Evolutionary conservation across 495 filamentous ascomycete genomes (phyloP), one percentile per base, ranked within the genome.

Genomic region (Trichoderma orchidacearum): DNA sequence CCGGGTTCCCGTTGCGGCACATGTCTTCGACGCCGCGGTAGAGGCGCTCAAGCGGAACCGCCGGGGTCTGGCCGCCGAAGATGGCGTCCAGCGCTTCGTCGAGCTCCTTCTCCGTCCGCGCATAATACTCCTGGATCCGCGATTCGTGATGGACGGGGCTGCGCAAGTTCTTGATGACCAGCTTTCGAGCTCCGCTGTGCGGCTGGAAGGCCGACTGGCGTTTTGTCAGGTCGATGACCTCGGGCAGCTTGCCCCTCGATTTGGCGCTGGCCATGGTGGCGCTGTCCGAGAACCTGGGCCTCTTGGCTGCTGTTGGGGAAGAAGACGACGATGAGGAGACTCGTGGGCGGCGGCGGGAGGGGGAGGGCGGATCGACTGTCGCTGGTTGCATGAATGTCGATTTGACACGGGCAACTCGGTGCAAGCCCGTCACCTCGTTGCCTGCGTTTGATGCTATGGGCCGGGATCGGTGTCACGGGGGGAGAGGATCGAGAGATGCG

Each of bases 11-110:
- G 58, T 85, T 83, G 54, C 87, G 80, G 67, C 93, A 97, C 0
- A 94, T 75, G 63, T 92, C 91, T 73, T 97, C 92, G 0, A 90
- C 87, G 0, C 87, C 89, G 30, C 86, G 80, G 67, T 97, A 96
- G 9, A 98, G 75, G 58, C 89, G 85, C 66, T 97, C 93, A 41
- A 94, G 69, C 12, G 90, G 88, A 58, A 80, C 75, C 1, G 72
- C 68, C 5, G 86, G 77, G 57, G 80, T 77, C 55, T 76, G 72
- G 31, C 78, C 73, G 11, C 72, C 64, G 63, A 96, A 95, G 13
- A 95, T 83, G 17, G 83, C 79, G 3, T 73, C 70, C 50, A 98
- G 72, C 2, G 89, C 89, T 31, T 72, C 72, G 58, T 89, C 81
- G 6, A 97, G 69, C 63, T 90, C 84, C 41, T 66, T 67, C 80